Conservation (phyloP, 306 rosid genomes). For the Aeschynomene evenia region DNA sequence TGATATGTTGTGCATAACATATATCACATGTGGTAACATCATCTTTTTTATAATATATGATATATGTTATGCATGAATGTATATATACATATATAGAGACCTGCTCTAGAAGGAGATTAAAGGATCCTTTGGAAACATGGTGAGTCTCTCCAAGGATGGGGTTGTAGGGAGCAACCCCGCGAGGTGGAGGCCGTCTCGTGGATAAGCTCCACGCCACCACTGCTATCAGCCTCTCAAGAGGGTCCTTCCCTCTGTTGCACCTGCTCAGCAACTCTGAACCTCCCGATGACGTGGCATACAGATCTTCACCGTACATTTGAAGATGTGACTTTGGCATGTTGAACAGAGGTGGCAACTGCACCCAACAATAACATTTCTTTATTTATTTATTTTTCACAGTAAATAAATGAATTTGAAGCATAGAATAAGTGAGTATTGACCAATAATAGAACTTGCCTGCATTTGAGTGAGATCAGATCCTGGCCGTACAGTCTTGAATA, state of each 20-base stretch:
- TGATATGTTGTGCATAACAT: no score
- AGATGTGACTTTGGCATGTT: constrained; percentile 79
- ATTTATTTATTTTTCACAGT: no score
- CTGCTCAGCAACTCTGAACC: constrained; percentile 45
- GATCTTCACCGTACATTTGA: constrained; percentile 60
- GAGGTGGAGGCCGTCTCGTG: constrained; percentile 45
- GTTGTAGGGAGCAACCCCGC: constrained; percentile 65
- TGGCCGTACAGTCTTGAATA: constrained; percentile 56
- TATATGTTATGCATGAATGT: no score
- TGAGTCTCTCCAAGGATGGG: constrained; percentile 83
- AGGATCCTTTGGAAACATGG: constrained; percentile 54
- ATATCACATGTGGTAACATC: no score
- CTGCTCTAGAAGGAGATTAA: constrained; percentile 63
- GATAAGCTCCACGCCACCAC: constrained; percentile 70
- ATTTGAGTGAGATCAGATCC: constrained; percentile 68
- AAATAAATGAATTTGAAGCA: no score
- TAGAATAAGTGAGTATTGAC: no score
- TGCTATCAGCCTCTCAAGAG: constrained; percentile 50
- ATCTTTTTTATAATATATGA: no score
- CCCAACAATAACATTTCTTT: not conserved
- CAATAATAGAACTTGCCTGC: constrained; percentile 70
- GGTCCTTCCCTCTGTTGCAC: constrained; percentile 47
- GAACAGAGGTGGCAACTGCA: constrained; percentile 58
- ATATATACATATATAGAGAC: no score
- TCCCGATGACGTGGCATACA: constrained; percentile 47